Conservation (phyloP, 2,329 filamentous ascomycete genomes). For the Karstenula rhodostoma region DNA sequence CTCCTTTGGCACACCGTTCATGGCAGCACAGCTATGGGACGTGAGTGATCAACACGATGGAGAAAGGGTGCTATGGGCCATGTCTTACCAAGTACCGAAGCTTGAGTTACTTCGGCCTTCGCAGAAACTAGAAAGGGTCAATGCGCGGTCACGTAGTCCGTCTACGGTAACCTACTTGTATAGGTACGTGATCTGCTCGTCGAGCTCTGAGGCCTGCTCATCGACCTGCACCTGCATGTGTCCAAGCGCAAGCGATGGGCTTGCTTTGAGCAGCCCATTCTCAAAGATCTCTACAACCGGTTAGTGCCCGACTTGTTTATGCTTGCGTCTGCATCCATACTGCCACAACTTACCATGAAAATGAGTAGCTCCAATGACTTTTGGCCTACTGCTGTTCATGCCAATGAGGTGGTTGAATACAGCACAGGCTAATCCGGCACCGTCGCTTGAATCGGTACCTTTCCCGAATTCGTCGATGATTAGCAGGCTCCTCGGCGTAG, state of each 20-base stretch:
- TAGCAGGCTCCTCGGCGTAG: slow-evolving; percentile 78
- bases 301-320: slow-evolving; percentile 55
- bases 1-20: slow-evolving; percentile 79
- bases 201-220: slow-evolving; percentile 56
- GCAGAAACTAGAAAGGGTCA: slow-evolving; percentile 53
- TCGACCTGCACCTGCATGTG: slow-evolving; percentile 77
- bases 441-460: slow-evolving; percentile 70
- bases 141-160: neutral
- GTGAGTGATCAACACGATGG: slow-evolving; percentile 12
- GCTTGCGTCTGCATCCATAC: slow-evolving; percentile 24
- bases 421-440: slow-evolving; percentile 69
- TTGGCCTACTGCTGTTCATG: slow-evolving; percentile 60
- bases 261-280: slow-evolving; percentile 62
- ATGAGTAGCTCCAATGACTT: slow-evolving; percentile 69
- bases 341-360: slow-evolving; percentile 61
- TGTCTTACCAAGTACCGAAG: slow-evolving; percentile 73
- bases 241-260: slow-evolving; percentile 64
- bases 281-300: slow-evolving; percentile 71
- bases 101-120: slow-evolving; percentile 77
- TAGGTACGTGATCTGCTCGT: slow-evolving; percentile 75
- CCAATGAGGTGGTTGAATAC: slow-evolving; percentile 66
- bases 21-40: slow-evolving; percentile 71
- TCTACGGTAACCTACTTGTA: slow-evolving; percentile 64
- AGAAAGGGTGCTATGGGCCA: neutral
- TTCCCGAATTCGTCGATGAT: slow-evolving; percentile 93